phyloP scores from a whole-genome alignment of 2,329 filamentous ascomycete genomes.

The Gliomastix tumulicola region DNA sequence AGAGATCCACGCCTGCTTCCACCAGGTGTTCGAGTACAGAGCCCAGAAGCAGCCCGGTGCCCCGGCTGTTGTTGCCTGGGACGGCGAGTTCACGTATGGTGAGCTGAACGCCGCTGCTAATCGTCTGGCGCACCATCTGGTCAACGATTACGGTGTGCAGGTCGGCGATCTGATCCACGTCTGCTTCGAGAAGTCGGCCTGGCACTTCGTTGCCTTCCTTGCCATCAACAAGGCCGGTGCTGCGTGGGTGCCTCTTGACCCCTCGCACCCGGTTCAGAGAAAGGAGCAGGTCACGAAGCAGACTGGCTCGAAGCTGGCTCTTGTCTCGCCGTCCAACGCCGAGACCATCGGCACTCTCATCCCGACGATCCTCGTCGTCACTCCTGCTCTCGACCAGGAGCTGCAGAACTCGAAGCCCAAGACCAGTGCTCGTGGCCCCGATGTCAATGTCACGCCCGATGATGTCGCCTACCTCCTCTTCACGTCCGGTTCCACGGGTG shows the following conservation, averaged over 20 bases:
- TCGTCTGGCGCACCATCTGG: neutral
- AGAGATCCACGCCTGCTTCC: neutral
- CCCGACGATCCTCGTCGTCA: neutral
- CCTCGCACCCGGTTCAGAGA: constrained; percentile 2
- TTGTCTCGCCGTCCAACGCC: constrained; percentile 5
- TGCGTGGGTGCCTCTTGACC: constrained; percentile 8
- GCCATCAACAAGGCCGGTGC: constrained; percentile 8
- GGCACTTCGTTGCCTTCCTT: constrained; percentile 1
- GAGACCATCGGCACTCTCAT: neutral
- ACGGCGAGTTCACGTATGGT: constrained; percentile 1
- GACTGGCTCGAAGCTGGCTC: constrained; percentile 4
- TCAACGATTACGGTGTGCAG: neutral
- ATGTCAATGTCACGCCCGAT: neutral
- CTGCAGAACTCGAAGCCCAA: neutral
- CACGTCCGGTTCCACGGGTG: constrained; percentile 9
- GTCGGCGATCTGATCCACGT: constrained; percentile 6
- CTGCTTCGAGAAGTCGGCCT: neutral
- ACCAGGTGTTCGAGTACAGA: neutral
- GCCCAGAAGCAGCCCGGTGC: neutral
- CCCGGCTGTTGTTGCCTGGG: neutral
- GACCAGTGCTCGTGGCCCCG: too few relatives aligned
- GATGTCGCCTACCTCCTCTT: constrained; percentile 9
- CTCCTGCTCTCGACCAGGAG: neutral
- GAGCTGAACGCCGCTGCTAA: constrained; percentile 1
- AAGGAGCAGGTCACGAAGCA: neutral